Evolutionary conservation across 352 stramenopile species (phyloP).

Genomic region (Pythium myriotylum): DNA sequence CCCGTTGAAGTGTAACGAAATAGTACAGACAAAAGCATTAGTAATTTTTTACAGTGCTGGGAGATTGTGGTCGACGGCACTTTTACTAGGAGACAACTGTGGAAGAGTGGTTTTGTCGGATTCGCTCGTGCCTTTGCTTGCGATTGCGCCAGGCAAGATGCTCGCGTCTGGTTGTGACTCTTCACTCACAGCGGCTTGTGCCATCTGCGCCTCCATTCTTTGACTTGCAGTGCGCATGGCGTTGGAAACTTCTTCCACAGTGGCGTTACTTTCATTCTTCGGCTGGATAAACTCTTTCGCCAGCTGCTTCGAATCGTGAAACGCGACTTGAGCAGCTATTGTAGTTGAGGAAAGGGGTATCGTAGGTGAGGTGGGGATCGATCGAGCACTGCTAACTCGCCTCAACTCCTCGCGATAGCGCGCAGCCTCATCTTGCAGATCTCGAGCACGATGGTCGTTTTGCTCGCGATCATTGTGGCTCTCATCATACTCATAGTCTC

Average conservation of each 20-base stretch:
- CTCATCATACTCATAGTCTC: conserved; percentile 21
- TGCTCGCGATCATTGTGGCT: conserved; percentile 6
- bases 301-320: conserved; percentile 26
- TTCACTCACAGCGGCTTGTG: conserved; percentile 12
- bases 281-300: conserved; percentile 30
- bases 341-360: conserved; percentile 9
- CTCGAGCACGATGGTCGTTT: conserved; percentile 1
- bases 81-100: conserved; percentile 8
- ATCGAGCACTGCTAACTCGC: conserved; percentile 1
- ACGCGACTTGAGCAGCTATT: conserved; percentile 17
- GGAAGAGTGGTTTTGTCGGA: background rate
- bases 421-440: conserved; percentile 24
- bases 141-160: background rate
- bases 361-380: background rate
- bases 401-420: conserved; percentile 23
- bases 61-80: background rate
- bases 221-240: conserved; percentile 24
- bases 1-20: no score
- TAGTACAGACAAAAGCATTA: no score
- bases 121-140: background rate
- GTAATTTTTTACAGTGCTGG: no score
- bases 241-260: conserved; percentile 13
- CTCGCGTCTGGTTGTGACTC: background rate
- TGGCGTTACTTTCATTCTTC: conserved; percentile 9
- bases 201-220: conserved; percentile 28